Evolutionary conservation across 2,329 filamentous ascomycete genomes (phyloP), one percentile per base, ranked within the genome.

Genomic region (Pseudohalonectria lignicola): DNA sequence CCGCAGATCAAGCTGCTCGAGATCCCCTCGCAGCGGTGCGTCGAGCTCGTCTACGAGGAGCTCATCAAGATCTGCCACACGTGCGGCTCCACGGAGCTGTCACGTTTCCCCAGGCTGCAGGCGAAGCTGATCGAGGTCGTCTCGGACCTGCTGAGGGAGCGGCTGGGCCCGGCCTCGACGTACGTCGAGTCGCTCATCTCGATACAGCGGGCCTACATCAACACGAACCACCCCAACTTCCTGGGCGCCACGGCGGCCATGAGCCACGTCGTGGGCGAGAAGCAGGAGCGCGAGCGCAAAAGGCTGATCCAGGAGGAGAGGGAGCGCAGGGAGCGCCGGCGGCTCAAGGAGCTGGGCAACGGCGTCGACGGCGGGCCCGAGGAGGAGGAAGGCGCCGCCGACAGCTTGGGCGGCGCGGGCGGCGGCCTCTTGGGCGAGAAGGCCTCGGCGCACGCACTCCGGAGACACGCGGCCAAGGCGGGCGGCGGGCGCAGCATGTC

Each of bases 51-150:
- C 3, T 98, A 98, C 58, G 92, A 98, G 58, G 92, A 98, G 60
- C 72, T 98, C 32, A 98, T 98, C 66, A 98, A 98, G 64, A 96
- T 98, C 49, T 95, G 92, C 63, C 92, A 98, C 58, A 98, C 92
- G 1, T 98, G 92, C 62, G 92, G 92, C 44, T 95, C 87, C 2
- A 93, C 84, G 13, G 92, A 98, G 59, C 76, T 98, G 16, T 83
- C 86, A 38, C 76, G 92, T 45, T 98, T 90, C 59, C 92, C 92
- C 11, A 78, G 92, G 44, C 69, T 98, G 38, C 92, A 98, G 62
- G 92, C 81, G 37, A 96, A 96, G 63, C 79, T 98, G 31, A 98
- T 98, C 45, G 92, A 98, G 61, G 90, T 95, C 15, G 92, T 98
- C 3, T 96, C 92, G 6, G 92, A 98, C 56, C 76, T 98, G 32